A percentile compares a stretch with the other conserved stretches of the same genome.
These are phyloP conservation scores for Auricularia cornea DNA, from an alignment of 768 basidiomycete genomes.

Conservation along the genomic window DNA sequence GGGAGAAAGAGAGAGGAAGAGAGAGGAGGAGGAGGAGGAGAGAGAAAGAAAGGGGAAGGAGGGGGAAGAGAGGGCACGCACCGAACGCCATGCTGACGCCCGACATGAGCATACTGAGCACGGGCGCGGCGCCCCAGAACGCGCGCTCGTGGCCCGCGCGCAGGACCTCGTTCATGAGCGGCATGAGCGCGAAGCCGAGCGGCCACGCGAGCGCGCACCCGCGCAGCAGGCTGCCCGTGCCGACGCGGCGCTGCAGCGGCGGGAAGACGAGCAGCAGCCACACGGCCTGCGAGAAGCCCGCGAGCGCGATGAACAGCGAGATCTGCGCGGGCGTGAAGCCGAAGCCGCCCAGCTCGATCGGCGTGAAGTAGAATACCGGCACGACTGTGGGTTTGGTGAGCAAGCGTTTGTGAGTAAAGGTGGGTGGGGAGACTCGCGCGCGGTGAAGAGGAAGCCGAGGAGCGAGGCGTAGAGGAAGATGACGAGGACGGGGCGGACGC, in stretches of 20 bases:
- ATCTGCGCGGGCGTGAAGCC: slow-evolving; percentile 29
- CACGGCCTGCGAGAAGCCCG: slow-evolving; percentile 28
- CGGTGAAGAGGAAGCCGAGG: slow-evolving; percentile 2
- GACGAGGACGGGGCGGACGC: not conserved
- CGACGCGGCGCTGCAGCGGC: not conserved
- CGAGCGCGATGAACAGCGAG: slow-evolving; percentile 27
- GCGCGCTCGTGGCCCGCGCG: not conserved
- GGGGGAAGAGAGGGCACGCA: not conserved
- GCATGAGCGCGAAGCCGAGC: not conserved
- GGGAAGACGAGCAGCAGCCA: slow-evolving; percentile 7
- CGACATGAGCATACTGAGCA: not conserved
- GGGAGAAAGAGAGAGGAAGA: too few species aligned
- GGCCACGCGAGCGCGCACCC: slow-evolving; percentile 1
- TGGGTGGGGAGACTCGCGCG: not conserved
- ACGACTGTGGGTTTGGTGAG: not conserved
- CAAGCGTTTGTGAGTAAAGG: not conserved
- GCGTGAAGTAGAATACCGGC: slow-evolving; percentile 34
- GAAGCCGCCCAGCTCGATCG: slow-evolving; percentile 31
- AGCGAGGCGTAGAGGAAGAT: slow-evolving; percentile 4
- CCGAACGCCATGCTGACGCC: not conserved
- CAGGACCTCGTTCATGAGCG: slow-evolving; percentile 1
- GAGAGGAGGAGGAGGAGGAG: too few species aligned
- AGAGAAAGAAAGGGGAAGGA: too few species aligned
- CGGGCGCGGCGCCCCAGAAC: not conserved
- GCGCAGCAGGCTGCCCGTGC: slow-evolving; percentile 1